Evolutionary conservation across 2,329 filamentous ascomycete species (phyloP), one percentile per base, ranked within the genome.

Genomic region (Epichloe sp.): DNA sequence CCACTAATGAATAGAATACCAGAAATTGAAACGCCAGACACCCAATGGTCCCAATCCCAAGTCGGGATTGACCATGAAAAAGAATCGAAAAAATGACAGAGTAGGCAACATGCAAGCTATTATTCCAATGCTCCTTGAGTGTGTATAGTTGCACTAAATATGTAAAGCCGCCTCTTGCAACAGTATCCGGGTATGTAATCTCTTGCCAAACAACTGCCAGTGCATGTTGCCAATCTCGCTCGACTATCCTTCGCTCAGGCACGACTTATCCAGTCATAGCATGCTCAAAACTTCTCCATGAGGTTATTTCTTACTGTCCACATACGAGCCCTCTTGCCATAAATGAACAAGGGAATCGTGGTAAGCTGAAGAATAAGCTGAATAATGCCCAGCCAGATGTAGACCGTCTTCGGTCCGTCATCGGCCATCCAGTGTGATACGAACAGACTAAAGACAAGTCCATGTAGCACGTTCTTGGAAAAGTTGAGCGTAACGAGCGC

Each of bases 401-500:
- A 97, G 0, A 95, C 88, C 11, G 71, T 76, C 68, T 85, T 88
- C 11, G 85, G 76, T 0, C 91, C 90, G 52, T 88, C 83, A 1
- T 68, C 64, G 35, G 85, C 77, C 21, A 97, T 72, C 91, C 91
- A 97, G 50, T 79, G 73, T 4, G 87, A 87, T 58, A 95, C 86
- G 65, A 97, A 96, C 47, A 96, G 72, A 53, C 86, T 80, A 63
- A 95, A 97, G 0, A 95, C 77, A 49, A 97, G 73, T 0, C 91
- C 91, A 60, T 97, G 91, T 26, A 96, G 79, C 51, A 96, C 78
- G 63, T 96, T 97, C 74, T 97, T 97, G 69, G 81, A 83, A 62
- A 96, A 93, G 62, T 96, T 97, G 58, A 97, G 73, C 19, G 91
- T 96, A 14, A 97, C 93, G 36, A 97, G 75, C 3, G 91, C 90